These are phyloP conservation scores for Colletotrichum neosansevieriae DNA, from an alignment of 2,329 filamentous ascomycete genomes.

Conservation along the genomic window DNA sequence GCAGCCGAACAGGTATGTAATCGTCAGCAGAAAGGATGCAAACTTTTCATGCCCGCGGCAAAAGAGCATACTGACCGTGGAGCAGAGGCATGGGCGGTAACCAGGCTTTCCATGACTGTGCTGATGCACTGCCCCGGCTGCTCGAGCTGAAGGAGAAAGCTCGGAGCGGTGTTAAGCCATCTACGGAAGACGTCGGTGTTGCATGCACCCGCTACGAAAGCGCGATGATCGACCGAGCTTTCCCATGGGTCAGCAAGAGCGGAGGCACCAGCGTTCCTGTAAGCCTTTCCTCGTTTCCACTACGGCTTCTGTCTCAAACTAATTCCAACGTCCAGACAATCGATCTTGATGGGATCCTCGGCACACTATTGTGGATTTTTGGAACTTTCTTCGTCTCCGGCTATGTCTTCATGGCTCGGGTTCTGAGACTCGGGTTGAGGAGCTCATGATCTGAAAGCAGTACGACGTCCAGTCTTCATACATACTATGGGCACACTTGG, in stretches of 20 bases:
- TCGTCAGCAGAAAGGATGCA: no score
- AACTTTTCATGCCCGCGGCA: no score
- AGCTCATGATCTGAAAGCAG: no score
- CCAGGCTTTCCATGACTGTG: conserved; percentile 20
- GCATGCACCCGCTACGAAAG: no score
- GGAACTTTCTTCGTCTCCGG: conserved; percentile 1
- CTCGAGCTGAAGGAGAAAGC: conserved; percentile 1
- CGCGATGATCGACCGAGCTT: conserved; percentile 1
- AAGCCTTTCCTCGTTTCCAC: background rate
- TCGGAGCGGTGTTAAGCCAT: background rate
- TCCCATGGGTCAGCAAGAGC: conserved; percentile 21
- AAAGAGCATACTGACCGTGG: background rate
- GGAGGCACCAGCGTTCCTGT: conserved; percentile 17
- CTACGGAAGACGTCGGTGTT: background rate
- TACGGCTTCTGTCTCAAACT: no score
- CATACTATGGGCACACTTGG: no score
- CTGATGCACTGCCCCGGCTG: conserved; percentile 5
- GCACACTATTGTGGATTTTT: background rate
- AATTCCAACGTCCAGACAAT: background rate
- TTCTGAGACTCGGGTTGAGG: background rate
- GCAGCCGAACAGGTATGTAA: no score
- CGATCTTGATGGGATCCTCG: background rate
- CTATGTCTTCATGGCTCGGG: background rate
- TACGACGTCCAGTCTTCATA: conserved; percentile 54
- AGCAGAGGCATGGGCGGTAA: conserved; percentile 26